Base-by-base conservation (phyloP, 768 basidiomycete species). In the Kockovaella imperatae region DNA sequence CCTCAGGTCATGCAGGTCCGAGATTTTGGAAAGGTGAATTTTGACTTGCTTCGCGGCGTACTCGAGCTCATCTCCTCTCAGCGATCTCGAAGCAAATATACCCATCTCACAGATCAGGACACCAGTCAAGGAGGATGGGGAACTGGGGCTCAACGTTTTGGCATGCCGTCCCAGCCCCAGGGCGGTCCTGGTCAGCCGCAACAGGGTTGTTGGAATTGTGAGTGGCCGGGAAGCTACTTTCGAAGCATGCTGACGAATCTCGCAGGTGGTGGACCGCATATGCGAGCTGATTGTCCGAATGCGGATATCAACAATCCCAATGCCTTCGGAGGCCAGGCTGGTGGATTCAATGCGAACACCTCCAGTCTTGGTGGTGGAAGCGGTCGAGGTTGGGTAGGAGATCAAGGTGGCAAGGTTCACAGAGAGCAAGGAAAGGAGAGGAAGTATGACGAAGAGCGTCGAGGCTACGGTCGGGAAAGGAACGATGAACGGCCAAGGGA, bases 1-100 rank as follows among this genome's bases (percentile, higher is more conserved):
- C 95, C 95, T 7, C 80, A 87, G 73, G 85, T 95, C 49, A 93
- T 97, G 91, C 95, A 97, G 73, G 87, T 91, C 63, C 83, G 82
- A 71, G 83, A 96, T 74, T 96, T 91, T 64, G 72, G 72, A 20
- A 74, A 74, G 57, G 59, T 63, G 39, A 36, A 62, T 60, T 41
- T 1, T 10, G 17, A 15, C 5, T 31, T 15, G 3, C 14, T 39
- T 20, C 8, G 8, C 18, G 8, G 13, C 10, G 21, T 20, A 38
- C 8, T 10, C 21, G 36, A 39, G 31, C 31, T 17, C 31, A 32
- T 10, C 11, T 17, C 31, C 11, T 32, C 11, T 32, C 31, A 10
- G 31, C 21, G 36, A 39, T 13, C 30, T 60, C 55, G 28, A 82
- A 85, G 38, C 25, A 91, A 99, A 74, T 97, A 97, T 62, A 97